Percentiles rank a stretch among this genome's conserved stretches.
These are phyloP conservation scores for Stygiomarasmius scandens DNA, from an alignment of 1,284 basidiomycete genomes.

Conservation along the genomic window DNA sequence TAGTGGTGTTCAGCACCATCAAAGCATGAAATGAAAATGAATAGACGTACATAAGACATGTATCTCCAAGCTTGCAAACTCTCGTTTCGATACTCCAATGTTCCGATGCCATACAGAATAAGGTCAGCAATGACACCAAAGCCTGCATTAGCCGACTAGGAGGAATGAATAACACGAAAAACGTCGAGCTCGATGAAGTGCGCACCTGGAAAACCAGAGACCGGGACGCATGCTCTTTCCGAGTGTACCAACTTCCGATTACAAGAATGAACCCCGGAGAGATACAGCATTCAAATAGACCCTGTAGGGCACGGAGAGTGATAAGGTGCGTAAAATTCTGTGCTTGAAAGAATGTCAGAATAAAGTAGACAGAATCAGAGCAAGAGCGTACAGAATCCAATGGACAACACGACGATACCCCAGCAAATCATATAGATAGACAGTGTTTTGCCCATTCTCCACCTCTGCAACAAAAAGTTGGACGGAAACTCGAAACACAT, in stretches of 20 bases:
- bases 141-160: conserved; percentile 11
- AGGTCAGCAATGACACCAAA: conserved; percentile 7
- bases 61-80: conserved; percentile 13
- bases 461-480: conserved; percentile 18
- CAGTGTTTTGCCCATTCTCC: conserved; percentile 19
- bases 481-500: conserved; percentile 18
- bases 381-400: conserved; percentile 11
- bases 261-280: conserved; percentile 23
- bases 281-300: conserved; percentile 22
- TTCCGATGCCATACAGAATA: conserved; percentile 19
- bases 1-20: no score
- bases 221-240: conserved; percentile 18
- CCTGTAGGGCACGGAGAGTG: conserved; percentile 21
- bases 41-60: conserved; percentile 13
- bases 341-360: conserved; percentile 1
- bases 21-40: neutral
- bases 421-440: conserved; percentile 20
- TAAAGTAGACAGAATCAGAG: neutral
- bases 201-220: conserved; percentile 19
- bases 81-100: neutral
- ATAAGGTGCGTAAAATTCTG: conserved; percentile 18
- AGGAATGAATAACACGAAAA: no score
- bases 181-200: neutral
- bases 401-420: conserved; percentile 17
- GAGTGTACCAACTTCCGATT: conserved; percentile 19